These are phyloP conservation scores for Dendrothele bispora DNA, from an alignment of 768 basidiomycete species.

Conservation along the genomic window DNA sequence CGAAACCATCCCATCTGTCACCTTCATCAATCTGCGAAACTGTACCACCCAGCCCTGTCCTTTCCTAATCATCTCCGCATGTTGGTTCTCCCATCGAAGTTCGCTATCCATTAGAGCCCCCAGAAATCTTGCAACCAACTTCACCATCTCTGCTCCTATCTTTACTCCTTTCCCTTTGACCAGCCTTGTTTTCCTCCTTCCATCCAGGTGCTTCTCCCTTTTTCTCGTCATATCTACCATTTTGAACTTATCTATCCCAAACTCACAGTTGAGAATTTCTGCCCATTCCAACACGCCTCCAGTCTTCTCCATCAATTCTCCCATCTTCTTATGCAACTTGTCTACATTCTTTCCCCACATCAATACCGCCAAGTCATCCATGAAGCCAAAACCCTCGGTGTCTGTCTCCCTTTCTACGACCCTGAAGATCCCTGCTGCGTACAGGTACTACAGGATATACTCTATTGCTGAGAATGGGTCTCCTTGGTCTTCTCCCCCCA, in stretches of 20 bases:
- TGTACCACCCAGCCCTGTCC: no score
- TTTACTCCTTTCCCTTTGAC: no score
- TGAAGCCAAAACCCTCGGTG: slow-evolving; percentile 12
- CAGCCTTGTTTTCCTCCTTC: no score
- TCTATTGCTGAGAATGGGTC: slow-evolving; percentile 22
- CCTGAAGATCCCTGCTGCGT: slow-evolving; percentile 18
- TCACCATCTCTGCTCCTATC: no score
- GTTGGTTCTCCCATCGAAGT: no score
- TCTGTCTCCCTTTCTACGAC: slow-evolving; percentile 6
- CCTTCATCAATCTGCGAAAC: no score
- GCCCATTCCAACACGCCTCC: neutral
- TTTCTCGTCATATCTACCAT: neutral
- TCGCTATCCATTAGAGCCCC: no score
- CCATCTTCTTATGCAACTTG: slow-evolving; percentile 3
- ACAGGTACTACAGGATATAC: slow-evolving; percentile 26
- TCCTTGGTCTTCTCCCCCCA: slow-evolving; percentile 25
- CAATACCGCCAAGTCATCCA: slow-evolving; percentile 16
- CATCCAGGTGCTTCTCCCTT: no score
- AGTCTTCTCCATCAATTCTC: slow-evolving; percentile 13
- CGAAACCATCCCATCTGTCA: no score
- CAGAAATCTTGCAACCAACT: no score
- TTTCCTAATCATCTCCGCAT: no score
- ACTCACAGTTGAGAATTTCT: neutral
- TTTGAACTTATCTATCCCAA: neutral
- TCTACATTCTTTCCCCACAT: slow-evolving; percentile 8